Evolutionary conservation across 1,284 basidiomycete species (phyloP), one percentile per base, ranked within the genome.

Genomic region (Papiliotrema flavescens): DNA sequence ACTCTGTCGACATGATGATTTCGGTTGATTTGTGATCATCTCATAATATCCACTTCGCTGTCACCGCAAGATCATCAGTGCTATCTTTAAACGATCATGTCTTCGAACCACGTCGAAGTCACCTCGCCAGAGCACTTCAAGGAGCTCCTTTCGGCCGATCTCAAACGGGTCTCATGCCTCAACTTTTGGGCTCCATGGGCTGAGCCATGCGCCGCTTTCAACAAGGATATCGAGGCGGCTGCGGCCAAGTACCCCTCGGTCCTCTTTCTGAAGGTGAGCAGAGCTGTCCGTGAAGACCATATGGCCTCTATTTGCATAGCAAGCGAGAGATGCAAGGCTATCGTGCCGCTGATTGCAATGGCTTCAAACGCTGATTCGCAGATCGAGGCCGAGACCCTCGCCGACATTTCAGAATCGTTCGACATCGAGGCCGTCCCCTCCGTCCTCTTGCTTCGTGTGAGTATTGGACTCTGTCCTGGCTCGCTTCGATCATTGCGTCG

Each of bases 121-220:
- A 72, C 78, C 24, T 87, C 87, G 5, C 76, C 88, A 0, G 76
- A 82, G 15, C 83, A 90, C 56, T 90, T 96, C 77, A 85, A 90
- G 72, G 71, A 78, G 15, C 74, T 90, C 8, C 83, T 97, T 47
- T 86, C 85, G 1, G 69, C 76, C 37, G 91, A 96, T 76, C 82
- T 96, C 43, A 78, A 82, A 23, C 80, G 88, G 34, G 82, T 94
- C 23, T 91, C 90, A 6, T 79, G 93, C 39, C 84, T 95, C 69
- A 90, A 89, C 78, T 97, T 96, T 75, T 93, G 91, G 87, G 89
- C 93, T 54, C 81, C 85, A 72, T 96, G 90, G 90, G 93, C 91
- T 0, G 88, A 85, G 61, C 90, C 91, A 39, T 96, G 92, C 79
- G 81, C 82, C 62, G 82, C 85, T 64, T 95, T 94, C 86, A 93